phyloP scores from a whole-genome alignment of 2,329 filamentous ascomycete genomes.

The Botryotinia convoluta region DNA sequence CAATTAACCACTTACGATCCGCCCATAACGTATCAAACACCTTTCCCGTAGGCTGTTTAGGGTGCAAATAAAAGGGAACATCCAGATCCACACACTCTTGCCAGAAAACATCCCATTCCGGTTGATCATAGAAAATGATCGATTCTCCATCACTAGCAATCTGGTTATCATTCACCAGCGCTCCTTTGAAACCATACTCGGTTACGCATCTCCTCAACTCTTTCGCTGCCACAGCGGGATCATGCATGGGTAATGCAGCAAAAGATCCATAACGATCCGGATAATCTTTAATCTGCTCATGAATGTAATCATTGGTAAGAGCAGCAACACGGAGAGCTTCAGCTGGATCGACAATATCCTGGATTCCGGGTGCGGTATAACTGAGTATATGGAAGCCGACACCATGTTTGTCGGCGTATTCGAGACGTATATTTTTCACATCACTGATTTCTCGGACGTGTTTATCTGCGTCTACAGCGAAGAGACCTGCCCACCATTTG shows the following conservation, averaged over 20 bases:
- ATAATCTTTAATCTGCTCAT: slow-evolving; percentile 28
- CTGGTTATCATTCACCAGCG: slow-evolving; percentile 61
- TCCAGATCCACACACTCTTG: slow-evolving; percentile 55
- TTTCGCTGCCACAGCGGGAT: slow-evolving; percentile 48
- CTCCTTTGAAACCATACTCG: slow-evolving; percentile 60
- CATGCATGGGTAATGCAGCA: slow-evolving; percentile 52
- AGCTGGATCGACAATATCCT: slow-evolving; percentile 45
- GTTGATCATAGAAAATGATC: slow-evolving; percentile 62
- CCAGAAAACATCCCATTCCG: slow-evolving; percentile 63
- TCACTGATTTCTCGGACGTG: slow-evolving; percentile 56
- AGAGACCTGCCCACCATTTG: slow-evolving; percentile 59
- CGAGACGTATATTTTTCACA: slow-evolving; percentile 43
- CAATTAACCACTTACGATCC: slow-evolving; percentile 57
- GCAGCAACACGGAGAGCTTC: slow-evolving; percentile 45
- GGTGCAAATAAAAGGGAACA: slow-evolving; percentile 64
- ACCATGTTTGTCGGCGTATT: slow-evolving; percentile 47
- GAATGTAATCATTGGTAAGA: slow-evolving; percentile 38
- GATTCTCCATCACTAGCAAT: slow-evolving; percentile 58
- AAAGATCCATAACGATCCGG: slow-evolving; percentile 48
- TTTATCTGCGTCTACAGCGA: slow-evolving; percentile 56
- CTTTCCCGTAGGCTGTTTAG: slow-evolving; percentile 52
- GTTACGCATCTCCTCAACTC: slow-evolving; percentile 53
- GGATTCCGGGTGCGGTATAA: slow-evolving; percentile 49
- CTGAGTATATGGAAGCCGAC: slow-evolving; percentile 50
- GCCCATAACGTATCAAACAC: slow-evolving; percentile 58